Evolutionary conservation across 805 yeast species (phyloP).

Genomic region (Candida taoyuanica): DNA sequence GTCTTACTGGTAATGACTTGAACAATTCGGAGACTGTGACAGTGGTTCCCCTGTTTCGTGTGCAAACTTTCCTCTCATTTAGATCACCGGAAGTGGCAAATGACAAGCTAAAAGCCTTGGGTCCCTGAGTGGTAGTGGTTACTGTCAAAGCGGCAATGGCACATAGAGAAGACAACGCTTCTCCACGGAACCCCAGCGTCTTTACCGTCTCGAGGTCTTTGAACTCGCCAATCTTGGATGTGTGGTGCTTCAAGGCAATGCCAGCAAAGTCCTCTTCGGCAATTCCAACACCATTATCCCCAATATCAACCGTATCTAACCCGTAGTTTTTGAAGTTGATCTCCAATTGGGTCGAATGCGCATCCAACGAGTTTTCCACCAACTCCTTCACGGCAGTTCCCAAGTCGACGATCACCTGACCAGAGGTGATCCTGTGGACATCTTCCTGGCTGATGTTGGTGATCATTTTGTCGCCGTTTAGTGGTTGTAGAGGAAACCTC

Average conservation of each 20-base stretch:
- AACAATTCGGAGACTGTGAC: slow-evolving; percentile 58
- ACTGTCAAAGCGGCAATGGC: slow-evolving; percentile 47
- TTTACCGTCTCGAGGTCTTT: slow-evolving; percentile 47
- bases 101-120: slow-evolving; percentile 52
- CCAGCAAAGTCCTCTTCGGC: slow-evolving; percentile 43
- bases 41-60: slow-evolving; percentile 67
- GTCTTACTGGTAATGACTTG: slow-evolving; percentile 72
- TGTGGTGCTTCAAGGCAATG: slow-evolving; percentile 58
- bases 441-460: slow-evolving; percentile 33
- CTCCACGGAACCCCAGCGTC: slow-evolving; percentile 78
- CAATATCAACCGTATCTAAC: slow-evolving; percentile 59
- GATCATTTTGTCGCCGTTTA: slow-evolving; percentile 10
- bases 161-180: slow-evolving; percentile 70
- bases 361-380: slow-evolving; percentile 84
- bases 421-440: slow-evolving; percentile 77
- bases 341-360: slow-evolving; percentile 63
- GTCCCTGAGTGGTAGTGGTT: slow-evolving; percentile 46
- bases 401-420: slow-evolving; percentile 85
- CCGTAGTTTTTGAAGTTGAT: slow-evolving; percentile 70
- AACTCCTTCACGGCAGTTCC: slow-evolving; percentile 78
- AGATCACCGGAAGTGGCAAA: slow-evolving; percentile 56
- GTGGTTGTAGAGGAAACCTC: too few relatives aligned
- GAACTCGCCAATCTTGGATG: slow-evolving; percentile 58
- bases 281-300: slow-evolving; percentile 70
- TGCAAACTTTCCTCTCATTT: slow-evolving; percentile 33